Base-by-base conservation (phyloP, 768 basidiomycete species). In the Tulasnella calospora region DNA sequence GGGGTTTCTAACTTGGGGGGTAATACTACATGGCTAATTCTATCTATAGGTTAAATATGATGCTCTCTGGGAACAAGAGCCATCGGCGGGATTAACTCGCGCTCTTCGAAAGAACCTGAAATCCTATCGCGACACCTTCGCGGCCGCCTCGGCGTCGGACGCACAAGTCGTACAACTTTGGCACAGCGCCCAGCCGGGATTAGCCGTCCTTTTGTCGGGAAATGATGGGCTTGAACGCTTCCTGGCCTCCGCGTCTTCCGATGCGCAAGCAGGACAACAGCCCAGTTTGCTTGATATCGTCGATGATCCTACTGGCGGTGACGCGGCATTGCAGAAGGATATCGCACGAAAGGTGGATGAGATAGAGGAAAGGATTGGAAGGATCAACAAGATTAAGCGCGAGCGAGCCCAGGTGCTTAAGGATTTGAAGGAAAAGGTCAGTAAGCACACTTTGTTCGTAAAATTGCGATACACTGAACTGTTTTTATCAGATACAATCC, bases 391-490 rank as follows among this genome's bases (percentile, higher is more conserved):
- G 86, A 92, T 99, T 79, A 88, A 91, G 69, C 89, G 90, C 78
- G 97, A 99, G 85, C 86, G 97, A 72, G 89, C 89, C 15, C 93
- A 96, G 81, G 91, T 95, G 0, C 84, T 99, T 76, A 96, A 94
- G 83, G 98, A 99, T 82, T 86, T 99, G 72, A 99, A 99, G 83
- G 96, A 98, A 67, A 98, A 97, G 90, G 96, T 95, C 76, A 10
- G 81, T 74, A 2, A 9, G 40, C 17, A 46, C 41, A 35, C 27
- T 23, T 12, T 36, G 30, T 57, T 38, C 61, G 2, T 23, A n/a
- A 23, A 74, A 35, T 2, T 10, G 44, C 41, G 55, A 74, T 7
- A 4, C 27, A 74, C 38, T 30, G 61, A 57, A 13, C 30, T 21
- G 9, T 35, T 10, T 0, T 35, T 27, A 10, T 9, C 81, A 99